Conservation (phyloP, 306 rosid species). For the Calophaca sinica region DNA sequence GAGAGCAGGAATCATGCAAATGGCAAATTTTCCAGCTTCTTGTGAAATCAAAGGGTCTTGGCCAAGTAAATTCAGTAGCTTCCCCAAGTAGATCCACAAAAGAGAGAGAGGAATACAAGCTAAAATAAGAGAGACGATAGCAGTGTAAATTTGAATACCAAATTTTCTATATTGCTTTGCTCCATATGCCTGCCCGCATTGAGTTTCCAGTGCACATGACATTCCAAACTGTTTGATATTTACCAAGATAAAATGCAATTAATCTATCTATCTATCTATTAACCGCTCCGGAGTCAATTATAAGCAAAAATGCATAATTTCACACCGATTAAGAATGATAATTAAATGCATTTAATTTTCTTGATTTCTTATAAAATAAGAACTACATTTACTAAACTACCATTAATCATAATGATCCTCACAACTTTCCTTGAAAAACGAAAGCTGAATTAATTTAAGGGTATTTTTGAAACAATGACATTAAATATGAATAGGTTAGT, state of each 20-base stretch:
- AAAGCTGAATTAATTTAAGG: too few relatives aligned
- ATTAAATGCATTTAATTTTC: too few relatives aligned
- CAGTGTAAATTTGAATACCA: conserved; percentile 64
- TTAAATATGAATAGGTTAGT: too few relatives aligned
- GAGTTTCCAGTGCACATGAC: conserved; percentile 75
- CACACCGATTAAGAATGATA: too few relatives aligned
- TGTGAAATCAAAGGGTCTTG: conserved; percentile 85
- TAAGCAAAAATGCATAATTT: too few relatives aligned
- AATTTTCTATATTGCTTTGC: conserved; percentile 64
- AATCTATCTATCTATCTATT: too few relatives aligned
- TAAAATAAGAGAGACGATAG: conserved; percentile 60
- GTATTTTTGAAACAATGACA: too few relatives aligned
- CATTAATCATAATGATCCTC: too few relatives aligned
- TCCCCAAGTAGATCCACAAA: conserved; percentile 69
- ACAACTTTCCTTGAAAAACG: too few relatives aligned
- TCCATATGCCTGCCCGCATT: conserved; percentile 76
- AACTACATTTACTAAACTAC: too few relatives aligned
- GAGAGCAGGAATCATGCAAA: conserved; percentile 78
- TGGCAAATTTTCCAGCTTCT: conserved; percentile 72
- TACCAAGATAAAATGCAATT: background rate
- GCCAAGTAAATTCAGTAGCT: conserved; percentile 62
- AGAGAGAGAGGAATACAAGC: conserved; percentile 68
- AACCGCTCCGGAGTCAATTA: too few relatives aligned
- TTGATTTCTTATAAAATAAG: too few relatives aligned
- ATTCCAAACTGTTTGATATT: conserved; percentile 63